Base-by-base conservation (phyloP, 2,329 filamentous ascomycete species). In the Aspergillus tamarii region DNA sequence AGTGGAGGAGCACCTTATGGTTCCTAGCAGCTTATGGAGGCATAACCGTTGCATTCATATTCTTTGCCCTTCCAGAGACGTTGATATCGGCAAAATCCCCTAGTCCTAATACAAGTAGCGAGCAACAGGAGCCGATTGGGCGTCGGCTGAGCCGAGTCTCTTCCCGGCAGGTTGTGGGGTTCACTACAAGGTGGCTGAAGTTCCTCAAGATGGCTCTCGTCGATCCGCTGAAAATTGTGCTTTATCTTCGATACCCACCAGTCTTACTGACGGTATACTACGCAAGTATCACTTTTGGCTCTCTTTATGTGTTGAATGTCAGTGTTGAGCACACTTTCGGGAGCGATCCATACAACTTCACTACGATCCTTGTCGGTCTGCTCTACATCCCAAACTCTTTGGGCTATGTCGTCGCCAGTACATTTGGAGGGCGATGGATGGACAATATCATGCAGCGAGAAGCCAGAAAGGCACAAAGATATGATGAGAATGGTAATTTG, bases 391-490 rank as follows among this genome's bases (percentile, higher is more conserved):
- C 92, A 0, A 87, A 87, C 46, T 90, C 89, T 0, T 64, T 91
- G 6, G 92, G 92, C 4, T 95, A 94, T 77, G 80, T 94, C 53
- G 66, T 87, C 6, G 85, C 89, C 0, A 90, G 89, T 48, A 70
- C 92, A 2, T 78, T 91, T 41, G 91, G 91, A 46, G 92, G 92
- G 0, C 83, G 82, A 48, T 95, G 92, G 92, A 89, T 91, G 69
- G 92, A 96, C 74, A 79, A 78, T 21, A 94, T 95, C 77, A 95
- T 95, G 92, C 83, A 86, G 36, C 86, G 90, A 23, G 89, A 92
- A 76, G 92, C 92, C 0, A 81, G 80, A n/a, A 88, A 84, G 66
- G 91, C 90, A 0, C 87, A 87, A 14, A 83, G 91, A 28, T 90
- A 89, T 70, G 90, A 92, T 68, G 84, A 84, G 41, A 77, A 86